A percentile compares a stretch with the other conserved stretches of the same genome.
Evolutionary conservation across 345 rosid genomes (phyloP).

Genomic region (Eucalyptus paniculata): DNA sequence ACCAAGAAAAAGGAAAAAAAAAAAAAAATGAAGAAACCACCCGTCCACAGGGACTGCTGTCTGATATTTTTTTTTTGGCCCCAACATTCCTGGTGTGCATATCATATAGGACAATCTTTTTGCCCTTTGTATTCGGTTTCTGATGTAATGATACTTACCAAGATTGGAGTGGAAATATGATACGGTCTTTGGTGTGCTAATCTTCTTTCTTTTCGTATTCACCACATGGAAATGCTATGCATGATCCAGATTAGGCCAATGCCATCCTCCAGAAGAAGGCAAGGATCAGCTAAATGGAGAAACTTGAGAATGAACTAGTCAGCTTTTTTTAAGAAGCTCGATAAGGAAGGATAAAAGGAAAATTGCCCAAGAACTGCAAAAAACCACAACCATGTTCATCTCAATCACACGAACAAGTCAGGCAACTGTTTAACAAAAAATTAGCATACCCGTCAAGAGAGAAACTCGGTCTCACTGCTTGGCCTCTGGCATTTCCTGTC

Average conservation of each 20-base stretch:
- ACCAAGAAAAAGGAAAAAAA: background rate
- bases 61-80: conserved; percentile 1
- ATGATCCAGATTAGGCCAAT: background rate
- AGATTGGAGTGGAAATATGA: conserved; percentile 33
- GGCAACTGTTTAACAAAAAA: background rate
- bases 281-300: background rate
- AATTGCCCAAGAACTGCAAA: background rate
- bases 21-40: conserved; percentile 31
- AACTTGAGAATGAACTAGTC: background rate
- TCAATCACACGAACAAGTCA: background rate
- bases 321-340: background rate
- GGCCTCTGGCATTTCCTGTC: background rate
- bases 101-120: background rate
- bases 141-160: conserved; percentile 31
- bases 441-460: background rate
- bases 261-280: background rate
- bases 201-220: background rate
- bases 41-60: conserved; percentile 25
- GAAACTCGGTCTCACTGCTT: background rate
- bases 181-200: conserved; percentile 40
- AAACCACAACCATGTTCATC: background rate
- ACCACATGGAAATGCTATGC: background rate
- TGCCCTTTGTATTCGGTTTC: conserved; percentile 3
- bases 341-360: background rate
- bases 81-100: background rate